phyloP scores from a whole-genome alignment of 768 basidiomycete genomes.

The Tricholoma furcatifolium region DNA sequence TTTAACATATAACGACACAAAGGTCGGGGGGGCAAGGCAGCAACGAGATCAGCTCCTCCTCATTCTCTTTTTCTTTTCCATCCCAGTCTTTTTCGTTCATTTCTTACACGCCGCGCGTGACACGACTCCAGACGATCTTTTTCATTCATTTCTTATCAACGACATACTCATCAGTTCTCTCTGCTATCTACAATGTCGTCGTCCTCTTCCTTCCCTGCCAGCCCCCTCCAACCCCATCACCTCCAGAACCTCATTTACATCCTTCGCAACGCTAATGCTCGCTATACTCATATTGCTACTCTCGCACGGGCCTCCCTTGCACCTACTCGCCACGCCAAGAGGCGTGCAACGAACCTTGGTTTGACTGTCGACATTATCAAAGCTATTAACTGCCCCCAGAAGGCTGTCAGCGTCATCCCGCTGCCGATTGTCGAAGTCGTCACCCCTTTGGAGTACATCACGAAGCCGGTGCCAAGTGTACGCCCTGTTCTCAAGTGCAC shows the following conservation, averaged over 20 bases:
- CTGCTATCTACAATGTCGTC: slow-evolving; percentile 18
- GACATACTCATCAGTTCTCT: slow-evolving; percentile 5
- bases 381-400: slow-evolving; percentile 39
- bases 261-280: slow-evolving; percentile 43
- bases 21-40: slow-evolving; percentile 6
- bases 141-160: slow-evolving; percentile 2
- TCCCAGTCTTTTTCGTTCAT: slow-evolving; percentile 11
- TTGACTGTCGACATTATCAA: slow-evolving; percentile 42
- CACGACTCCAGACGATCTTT: slow-evolving; percentile 17
- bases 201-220: slow-evolving; percentile 12
- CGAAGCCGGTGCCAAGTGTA: slow-evolving; percentile 5
- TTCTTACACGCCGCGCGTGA: slow-evolving; percentile 36
- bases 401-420: slow-evolving; percentile 38
- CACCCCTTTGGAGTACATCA: slow-evolving; percentile 9
- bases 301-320: slow-evolving; percentile 31
- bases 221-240: slow-evolving; percentile 24
- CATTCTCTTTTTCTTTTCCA: slow-evolving; percentile 16
- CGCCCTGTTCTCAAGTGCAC: slow-evolving; percentile 23
- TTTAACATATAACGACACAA: slow-evolving; percentile 17
- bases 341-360: slow-evolving; percentile 41
- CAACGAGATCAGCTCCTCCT: slow-evolving; percentile 19
- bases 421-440: slow-evolving; percentile 34
- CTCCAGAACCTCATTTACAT: slow-evolving; percentile 37
- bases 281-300: slow-evolving; percentile 37
- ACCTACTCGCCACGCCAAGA: slow-evolving; percentile 47